These are phyloP conservation scores for Porphyrellus cyaneotinctus DNA, from an alignment of 768 basidiomycete genomes.

Conservation along the genomic window DNA sequence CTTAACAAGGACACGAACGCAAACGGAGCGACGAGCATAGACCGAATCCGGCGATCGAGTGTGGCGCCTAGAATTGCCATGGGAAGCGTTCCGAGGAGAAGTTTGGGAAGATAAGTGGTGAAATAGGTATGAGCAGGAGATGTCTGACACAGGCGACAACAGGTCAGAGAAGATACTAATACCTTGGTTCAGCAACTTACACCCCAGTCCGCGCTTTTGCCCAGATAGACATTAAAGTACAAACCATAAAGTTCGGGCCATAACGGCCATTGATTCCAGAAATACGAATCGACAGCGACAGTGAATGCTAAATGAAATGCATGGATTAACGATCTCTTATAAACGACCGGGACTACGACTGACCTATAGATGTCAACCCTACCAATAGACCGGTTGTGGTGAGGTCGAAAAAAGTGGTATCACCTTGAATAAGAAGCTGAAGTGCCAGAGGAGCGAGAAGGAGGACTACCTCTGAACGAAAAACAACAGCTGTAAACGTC, in stretches of 20 bases:
- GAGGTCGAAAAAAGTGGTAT: slow-evolving; percentile 41
- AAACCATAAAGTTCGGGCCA: slow-evolving; percentile 86
- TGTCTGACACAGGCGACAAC: slow-evolving; percentile 38
- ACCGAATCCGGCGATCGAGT: slow-evolving; percentile 46
- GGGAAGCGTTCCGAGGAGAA: slow-evolving; percentile 63
- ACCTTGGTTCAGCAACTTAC: slow-evolving; percentile 42
- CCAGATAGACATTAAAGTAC: slow-evolving; percentile 83
- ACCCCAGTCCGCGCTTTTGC: slow-evolving; percentile 91
- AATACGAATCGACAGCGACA: slow-evolving; percentile 71
- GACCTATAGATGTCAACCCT: slow-evolving; percentile 51
- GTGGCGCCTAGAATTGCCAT: slow-evolving; percentile 53
- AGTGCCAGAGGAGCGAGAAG: slow-evolving; percentile 60
- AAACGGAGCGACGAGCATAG: slow-evolving; percentile 49
- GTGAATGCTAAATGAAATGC: slow-evolving; percentile 47
- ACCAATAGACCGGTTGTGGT: slow-evolving; percentile 48
- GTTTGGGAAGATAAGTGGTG: slow-evolving; percentile 65
- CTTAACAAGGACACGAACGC: slow-evolving; percentile 64
- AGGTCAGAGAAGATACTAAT: not conserved
- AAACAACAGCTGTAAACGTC: slow-evolving; percentile 61
- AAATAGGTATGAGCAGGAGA: slow-evolving; percentile 72
- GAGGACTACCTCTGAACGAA: slow-evolving; percentile 75
- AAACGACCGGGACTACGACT: slow-evolving; percentile 8
- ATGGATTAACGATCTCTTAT: not conserved
- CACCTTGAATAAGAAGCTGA: slow-evolving; percentile 44
- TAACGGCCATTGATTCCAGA: slow-evolving; percentile 68